Percentiles rank a stretch among this genome's conserved stretches.
Conservation (phyloP, 805 yeast genomes). For the Lipomyces mesembrius region DNA sequence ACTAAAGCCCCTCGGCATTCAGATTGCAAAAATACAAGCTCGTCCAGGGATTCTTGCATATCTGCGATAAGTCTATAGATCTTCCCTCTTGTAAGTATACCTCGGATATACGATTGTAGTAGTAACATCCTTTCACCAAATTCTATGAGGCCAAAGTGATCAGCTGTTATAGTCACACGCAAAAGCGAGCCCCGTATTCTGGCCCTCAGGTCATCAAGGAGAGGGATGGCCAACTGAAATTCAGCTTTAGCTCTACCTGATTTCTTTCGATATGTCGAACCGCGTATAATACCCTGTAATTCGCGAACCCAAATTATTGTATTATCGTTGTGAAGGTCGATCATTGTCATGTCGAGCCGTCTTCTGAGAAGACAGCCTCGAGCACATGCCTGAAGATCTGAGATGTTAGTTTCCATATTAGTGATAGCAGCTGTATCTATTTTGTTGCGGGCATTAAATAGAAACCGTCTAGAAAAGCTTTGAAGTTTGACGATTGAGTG, state of each 20-base stretch:
- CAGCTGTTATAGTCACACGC: constrained; percentile 16
- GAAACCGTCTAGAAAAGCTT: constrained; percentile 46
- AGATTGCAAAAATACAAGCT: constrained; percentile 58
- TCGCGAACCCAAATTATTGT: constrained; percentile 37
- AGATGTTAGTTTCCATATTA: constrained; percentile 41
- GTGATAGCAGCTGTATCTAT: constrained; percentile 44
- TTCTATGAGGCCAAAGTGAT: constrained; percentile 12
- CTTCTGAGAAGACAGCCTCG: constrained; percentile 46
- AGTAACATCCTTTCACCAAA: constrained; percentile 6
- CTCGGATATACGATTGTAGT: constrained; percentile 35
- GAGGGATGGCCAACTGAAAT: constrained; percentile 13
- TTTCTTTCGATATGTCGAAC: constrained; percentile 16
- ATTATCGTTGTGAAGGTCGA: constrained; percentile 5
- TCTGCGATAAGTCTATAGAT: background rate
- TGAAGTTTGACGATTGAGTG: constrained; percentile 44
- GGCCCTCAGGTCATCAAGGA: constrained; percentile 24
- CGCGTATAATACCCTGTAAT: constrained; percentile 51
- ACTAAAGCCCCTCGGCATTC: constrained; percentile 53
- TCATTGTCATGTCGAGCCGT: constrained; percentile 19
- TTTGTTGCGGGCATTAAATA: constrained; percentile 42
- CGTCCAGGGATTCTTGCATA: constrained; percentile 28
- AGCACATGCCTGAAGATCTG: constrained; percentile 44
- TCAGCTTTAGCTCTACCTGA: constrained; percentile 1
- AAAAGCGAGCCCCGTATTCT: constrained; percentile 31
- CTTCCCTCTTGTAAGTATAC: constrained; percentile 19